These are phyloP conservation scores for Lasiodiplodia sp. DNA, from an alignment of 2,329 filamentous ascomycete genomes.

Conservation along the genomic window DNA sequence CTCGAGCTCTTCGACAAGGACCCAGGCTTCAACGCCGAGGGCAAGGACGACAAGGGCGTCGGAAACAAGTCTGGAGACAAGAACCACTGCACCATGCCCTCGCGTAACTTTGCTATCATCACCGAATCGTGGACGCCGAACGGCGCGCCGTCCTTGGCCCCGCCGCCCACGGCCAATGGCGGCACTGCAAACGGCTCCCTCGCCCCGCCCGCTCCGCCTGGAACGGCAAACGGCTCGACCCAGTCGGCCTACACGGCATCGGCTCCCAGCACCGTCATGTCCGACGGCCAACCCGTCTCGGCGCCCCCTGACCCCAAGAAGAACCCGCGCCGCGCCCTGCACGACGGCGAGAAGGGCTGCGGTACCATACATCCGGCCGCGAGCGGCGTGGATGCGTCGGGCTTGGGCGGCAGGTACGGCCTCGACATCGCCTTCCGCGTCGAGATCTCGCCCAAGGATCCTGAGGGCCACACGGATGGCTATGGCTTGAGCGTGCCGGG, in stretches of 20 bases:
- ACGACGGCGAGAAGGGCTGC: constrained; percentile 77
- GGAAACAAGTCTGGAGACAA: constrained; percentile 68
- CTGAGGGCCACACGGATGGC: constrained; percentile 55
- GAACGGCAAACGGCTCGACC: constrained; percentile 38
- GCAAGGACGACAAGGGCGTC: constrained; percentile 58
- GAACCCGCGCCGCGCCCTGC: constrained; percentile 68
- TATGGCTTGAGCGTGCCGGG: constrained; percentile 60
- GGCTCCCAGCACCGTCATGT: constrained; percentile 5
- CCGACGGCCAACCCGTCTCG: constrained; percentile 11
- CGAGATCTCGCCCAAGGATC: constrained; percentile 54
- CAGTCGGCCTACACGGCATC: constrained; percentile 34
- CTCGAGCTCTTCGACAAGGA: constrained; percentile 69
- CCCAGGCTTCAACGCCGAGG: constrained; percentile 55
- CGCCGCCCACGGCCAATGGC: constrained; percentile 37
- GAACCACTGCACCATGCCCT: constrained; percentile 87
- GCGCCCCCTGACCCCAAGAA: constrained; percentile 56
- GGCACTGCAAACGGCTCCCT: constrained; percentile 29
- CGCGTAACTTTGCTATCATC: constrained; percentile 70
- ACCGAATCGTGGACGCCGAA: constrained; percentile 56
- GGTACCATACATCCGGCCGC: constrained; percentile 82
- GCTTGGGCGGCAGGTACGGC: constrained; percentile 53
- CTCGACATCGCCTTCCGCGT: constrained; percentile 58
- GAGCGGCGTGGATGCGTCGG: constrained; percentile 49
- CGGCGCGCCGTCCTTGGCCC: constrained; percentile 27
- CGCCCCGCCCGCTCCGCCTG: constrained; percentile 21